These are phyloP conservation scores for Pseudogymnoascus sp. DNA, from an alignment of 2,329 filamentous ascomycete genomes.

Conservation along the genomic window DNA sequence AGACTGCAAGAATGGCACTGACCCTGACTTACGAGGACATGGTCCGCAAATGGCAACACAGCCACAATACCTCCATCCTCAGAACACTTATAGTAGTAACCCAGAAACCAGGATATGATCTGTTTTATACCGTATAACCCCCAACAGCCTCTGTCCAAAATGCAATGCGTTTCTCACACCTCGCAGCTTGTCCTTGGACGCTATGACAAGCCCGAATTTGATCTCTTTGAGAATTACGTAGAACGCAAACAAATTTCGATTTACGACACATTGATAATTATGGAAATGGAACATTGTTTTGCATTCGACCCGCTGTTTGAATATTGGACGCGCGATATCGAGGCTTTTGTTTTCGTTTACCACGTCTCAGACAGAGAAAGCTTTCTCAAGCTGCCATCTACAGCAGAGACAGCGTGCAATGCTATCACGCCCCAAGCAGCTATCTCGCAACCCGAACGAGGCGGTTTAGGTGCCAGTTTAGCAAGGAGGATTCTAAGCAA, in stretches of 20 bases:
- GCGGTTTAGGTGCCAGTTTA: background rate
- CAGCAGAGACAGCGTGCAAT: background rate
- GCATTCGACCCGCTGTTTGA: background rate
- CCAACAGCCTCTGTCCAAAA: background rate
- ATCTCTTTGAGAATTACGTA: background rate
- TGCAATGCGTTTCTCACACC: background rate
- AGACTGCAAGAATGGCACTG: background rate
- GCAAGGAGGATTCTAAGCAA: background rate
- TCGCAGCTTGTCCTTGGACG: background rate
- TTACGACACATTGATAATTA: background rate
- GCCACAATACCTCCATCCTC: background rate
- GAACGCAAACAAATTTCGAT: background rate
- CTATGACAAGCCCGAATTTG: background rate
- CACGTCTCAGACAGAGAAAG: background rate
- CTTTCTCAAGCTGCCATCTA: background rate
- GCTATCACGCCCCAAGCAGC: background rate
- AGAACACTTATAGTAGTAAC: background rate
- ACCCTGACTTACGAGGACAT: background rate
- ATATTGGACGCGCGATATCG: background rate
- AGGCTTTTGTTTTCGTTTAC: background rate
- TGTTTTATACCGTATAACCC: background rate
- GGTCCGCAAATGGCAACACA: background rate
- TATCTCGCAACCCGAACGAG: background rate
- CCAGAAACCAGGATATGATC: background rate
- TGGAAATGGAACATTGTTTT: background rate